Evolutionary conservation across 2,329 filamentous ascomycete genomes (phyloP).

Genomic region (Apiospora sp.): DNA sequence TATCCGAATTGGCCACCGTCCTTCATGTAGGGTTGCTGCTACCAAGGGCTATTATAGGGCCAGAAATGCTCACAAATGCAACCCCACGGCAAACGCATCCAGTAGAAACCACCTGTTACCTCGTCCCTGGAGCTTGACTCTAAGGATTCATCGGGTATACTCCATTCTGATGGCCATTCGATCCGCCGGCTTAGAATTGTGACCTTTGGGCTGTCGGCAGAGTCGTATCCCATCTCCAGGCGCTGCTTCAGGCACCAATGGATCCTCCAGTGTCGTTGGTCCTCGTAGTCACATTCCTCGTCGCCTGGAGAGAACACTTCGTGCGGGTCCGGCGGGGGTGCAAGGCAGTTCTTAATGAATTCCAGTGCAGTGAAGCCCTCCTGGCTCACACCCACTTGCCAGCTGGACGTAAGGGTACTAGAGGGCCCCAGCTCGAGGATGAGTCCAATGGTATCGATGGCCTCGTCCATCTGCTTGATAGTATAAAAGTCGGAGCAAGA

Average conservation of each 20-base stretch:
- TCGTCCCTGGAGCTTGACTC: neutral
- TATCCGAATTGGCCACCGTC: neutral
- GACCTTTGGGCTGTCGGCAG: neutral
- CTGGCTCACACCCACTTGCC: neutral
- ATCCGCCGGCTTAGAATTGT: neutral
- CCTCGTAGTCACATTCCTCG: neutral
- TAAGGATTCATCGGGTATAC: neutral
- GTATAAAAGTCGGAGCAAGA: neutral
- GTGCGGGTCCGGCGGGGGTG: neutral
- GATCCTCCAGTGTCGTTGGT: neutral
- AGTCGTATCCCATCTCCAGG: neutral
- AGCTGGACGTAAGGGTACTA: neutral
- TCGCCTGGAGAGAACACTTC: fast-evolving
- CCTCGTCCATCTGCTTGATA: neutral
- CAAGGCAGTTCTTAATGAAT: neutral
- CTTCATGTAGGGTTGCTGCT: neutral
- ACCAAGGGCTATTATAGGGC: neutral
- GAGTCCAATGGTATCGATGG: neutral
- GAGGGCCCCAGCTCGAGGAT: neutral
- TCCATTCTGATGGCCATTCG: neutral
- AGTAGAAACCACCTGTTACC: neutral
- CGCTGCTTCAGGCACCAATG: neutral
- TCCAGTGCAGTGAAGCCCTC: neutral
- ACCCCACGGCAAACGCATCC: neutral
- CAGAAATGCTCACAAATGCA: neutral